Base-by-base conservation (phyloP, 768 basidiomycete genomes). In the Leucocoprinus sp. region DNA sequence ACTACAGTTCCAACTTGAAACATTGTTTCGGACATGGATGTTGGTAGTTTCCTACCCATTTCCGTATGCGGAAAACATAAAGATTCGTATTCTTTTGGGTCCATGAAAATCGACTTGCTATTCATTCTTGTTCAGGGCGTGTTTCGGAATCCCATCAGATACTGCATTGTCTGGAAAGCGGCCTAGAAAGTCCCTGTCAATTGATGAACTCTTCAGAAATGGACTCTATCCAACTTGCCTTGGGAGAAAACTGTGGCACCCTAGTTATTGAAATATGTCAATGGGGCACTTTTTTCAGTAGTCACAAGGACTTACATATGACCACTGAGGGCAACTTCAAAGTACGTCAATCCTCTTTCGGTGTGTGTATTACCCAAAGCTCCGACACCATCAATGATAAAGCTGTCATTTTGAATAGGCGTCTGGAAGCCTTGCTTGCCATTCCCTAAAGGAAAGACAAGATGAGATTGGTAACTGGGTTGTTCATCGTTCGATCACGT, bases 341-440 rank as follows among this genome's bases (percentile, higher is more conserved):
- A 65, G 51, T 78, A 86, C 0, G 83, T 78, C 52, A 87, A 58
- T 9, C 77, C 76, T 29, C 84, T 76, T 55, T 88, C 86, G 12
- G 68, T 64, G 49, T 86, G 84, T 48, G 73, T 64, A 1, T 64
- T 81, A 0, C 84, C 85, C 21, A 78, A 65, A 2, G 84, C 71
- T 21, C 84, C 84, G 35, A 85, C 68, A 14, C 78, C 81, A 45
- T 84, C 81, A 42, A 87, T 74, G 45, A 84, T 58, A 65, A 87
- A 82, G 49, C 75, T 80, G 51, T 86, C 83, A 23, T 73, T 63
- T 9, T 60, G 56, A 37, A 84, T 82, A 4, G 81, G 82, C 0
- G 70, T 78, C 50, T 80, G 83, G 74, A 87, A 87, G 0, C 84
- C 84, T 64, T 87, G 84, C 46, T 64, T 26, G 0, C 81, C 80